These are phyloP conservation scores for Theobroma grandiflorum DNA, from an alignment of 441 rosid genomes.

Conservation along the genomic window DNA sequence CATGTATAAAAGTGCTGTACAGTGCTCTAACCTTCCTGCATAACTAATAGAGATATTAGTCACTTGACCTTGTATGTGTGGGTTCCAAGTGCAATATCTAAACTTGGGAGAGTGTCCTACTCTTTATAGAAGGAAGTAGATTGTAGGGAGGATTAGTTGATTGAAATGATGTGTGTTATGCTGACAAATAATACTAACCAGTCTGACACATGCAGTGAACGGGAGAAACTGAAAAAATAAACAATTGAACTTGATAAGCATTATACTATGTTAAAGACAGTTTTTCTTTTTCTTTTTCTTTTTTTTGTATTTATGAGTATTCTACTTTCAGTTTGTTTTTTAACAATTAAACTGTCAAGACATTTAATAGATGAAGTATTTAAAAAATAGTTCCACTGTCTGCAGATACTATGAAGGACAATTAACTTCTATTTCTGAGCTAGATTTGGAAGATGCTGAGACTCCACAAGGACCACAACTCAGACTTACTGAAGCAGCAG, in stretches of 20 bases:
- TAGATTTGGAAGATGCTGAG: constrained; percentile 63
- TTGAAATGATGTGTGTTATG: neutral
- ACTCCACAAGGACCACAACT: constrained; percentile 44
- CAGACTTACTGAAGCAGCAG: constrained; percentile 79
- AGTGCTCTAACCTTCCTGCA: neutral
- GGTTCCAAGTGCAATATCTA: neutral
- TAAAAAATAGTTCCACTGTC: constrained; percentile 11
- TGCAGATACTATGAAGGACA: constrained; percentile 94
- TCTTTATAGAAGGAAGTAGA: constrained; percentile 1
- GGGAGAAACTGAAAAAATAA: neutral
- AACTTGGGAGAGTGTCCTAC: constrained; percentile 9
- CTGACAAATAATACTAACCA: neutral
- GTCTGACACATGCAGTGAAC: neutral
- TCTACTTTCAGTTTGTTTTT: neutral
- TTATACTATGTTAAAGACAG: constrained; percentile 4
- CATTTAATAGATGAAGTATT: constrained; percentile 21
- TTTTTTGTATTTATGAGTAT: neutral
- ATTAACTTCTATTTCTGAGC: constrained; percentile 79
- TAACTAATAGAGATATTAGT: too few relatives aligned
- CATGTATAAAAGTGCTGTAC: constrained; percentile 1
- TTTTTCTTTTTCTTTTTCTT: neutral
- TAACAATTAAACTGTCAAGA: constrained; percentile 14
- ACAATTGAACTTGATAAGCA: neutral
- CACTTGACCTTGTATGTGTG: constrained; percentile 10
- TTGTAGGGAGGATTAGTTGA: neutral